A percentile compares a stretch with the other conserved stretches of the same genome.
Evolutionary conservation across 2,329 filamentous ascomycete genomes (phyloP).

Genomic region (Fusarium oligoseptatum): DNA sequence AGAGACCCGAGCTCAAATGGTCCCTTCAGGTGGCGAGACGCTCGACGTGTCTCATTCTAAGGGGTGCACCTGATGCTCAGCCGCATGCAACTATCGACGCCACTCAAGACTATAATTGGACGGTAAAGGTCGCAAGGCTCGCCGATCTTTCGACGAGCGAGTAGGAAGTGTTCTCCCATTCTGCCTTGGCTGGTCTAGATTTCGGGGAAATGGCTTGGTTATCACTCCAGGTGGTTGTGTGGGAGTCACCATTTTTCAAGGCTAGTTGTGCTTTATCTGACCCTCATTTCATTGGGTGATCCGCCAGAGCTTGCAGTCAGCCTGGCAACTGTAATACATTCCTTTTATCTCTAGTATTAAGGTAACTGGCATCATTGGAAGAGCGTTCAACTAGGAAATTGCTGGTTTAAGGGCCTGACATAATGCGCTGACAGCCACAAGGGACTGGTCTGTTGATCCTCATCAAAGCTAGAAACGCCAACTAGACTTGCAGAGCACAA

Average conservation of each 20-base stretch:
- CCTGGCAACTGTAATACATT: background rate
- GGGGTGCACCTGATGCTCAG: background rate
- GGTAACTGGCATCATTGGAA: too few species aligned
- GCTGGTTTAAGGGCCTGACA: too few species aligned
- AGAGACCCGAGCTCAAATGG: background rate
- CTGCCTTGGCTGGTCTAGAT: background rate
- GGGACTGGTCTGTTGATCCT: too few species aligned
- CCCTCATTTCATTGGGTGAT: background rate
- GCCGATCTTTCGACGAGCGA: background rate
- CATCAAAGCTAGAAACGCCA: too few species aligned
- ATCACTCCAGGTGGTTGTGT: background rate
- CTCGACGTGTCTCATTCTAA: background rate
- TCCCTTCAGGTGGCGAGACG: background rate
- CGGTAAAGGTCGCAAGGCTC: background rate
- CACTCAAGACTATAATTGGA: background rate
- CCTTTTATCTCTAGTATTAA: too few species aligned
- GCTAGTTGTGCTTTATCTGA: background rate
- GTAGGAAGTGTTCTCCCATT: background rate
- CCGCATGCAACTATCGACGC: background rate
- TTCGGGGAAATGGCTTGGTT: background rate
- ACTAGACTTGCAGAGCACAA: too few species aligned
- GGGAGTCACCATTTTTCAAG: background rate
- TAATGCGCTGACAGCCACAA: too few species aligned
- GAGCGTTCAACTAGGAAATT: too few species aligned
- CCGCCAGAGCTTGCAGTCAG: background rate